Base-by-base conservation (phyloP, 371 early-diverging fungal species). In the Umbelopsis sp. region DNA sequence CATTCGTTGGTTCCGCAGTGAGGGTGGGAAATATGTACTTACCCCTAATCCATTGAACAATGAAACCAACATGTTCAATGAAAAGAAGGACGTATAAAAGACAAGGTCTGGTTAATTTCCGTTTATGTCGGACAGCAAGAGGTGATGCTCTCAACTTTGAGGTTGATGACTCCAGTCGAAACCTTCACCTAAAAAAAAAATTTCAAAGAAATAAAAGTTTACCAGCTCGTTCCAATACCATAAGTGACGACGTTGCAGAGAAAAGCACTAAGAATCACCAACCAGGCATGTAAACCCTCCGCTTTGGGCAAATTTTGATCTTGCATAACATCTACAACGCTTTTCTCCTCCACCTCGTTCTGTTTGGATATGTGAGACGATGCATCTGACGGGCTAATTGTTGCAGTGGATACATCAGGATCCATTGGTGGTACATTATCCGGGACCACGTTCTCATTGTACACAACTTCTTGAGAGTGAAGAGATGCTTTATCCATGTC, bases 261-360 rank as follows among this genome's bases (percentile, higher is more conserved):
- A 18, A 57, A 57, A 57, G 57, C 35, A 57, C 57, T 35, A 9
- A 57, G 32, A 57, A 57, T 29, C 57, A 57, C 57, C 57, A 57
- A 57, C 57, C 57, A 57, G 35, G 57, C 57, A 57, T 57, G 57
- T 29, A 57, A 57, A 16, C 57, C 57, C 57, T 57, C 57, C 18
- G 29, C 57, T 57, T 57, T 57, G 57, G 57, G 57, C 18, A 57
- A 35, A 57, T 51, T 24, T 20, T 25, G 52, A 14, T 51, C 52
- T 18, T 25, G 12, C 14, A 35, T 12, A 14, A 18, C 57, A 2
- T 57, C 16, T 18, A 32, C 35, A 57, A 29, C 29, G 18, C 12
- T 35, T 57, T 18, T 12, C n/a, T 29, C 18, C 32, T 16, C 35
- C 2, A 18, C 32, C 3, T 18, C 18, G 29, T 16, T 8, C 0